Conservation (phyloP, 768 basidiomycete species). For the Coprinellus aureogranulatus region DNA sequence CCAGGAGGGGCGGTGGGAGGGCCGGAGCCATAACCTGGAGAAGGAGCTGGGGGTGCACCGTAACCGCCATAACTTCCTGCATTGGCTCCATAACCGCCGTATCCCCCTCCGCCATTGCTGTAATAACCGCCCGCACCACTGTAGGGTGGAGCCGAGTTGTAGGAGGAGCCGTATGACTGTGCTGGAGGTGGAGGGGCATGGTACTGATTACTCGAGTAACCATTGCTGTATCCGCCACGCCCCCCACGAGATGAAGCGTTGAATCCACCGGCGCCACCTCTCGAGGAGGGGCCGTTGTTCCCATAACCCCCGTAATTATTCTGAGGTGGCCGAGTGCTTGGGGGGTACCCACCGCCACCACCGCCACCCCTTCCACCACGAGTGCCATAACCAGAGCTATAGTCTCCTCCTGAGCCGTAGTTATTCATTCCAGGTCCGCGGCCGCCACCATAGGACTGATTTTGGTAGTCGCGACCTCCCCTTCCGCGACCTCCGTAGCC, state of each 20-base stretch:
- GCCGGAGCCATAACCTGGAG: not conserved
- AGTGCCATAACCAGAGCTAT: slow-evolving; percentile 15
- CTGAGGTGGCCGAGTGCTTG: slow-evolving; percentile 22
- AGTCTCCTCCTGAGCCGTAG: not conserved
- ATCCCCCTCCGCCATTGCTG: slow-evolving; percentile 20
- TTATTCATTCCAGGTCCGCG: slow-evolving; percentile 16
- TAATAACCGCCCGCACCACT: slow-evolving; percentile 28
- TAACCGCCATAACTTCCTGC: slow-evolving; percentile 32
- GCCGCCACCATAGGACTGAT: slow-evolving; percentile 5
- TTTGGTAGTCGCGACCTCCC: slow-evolving; percentile 15
- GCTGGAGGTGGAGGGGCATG: slow-evolving; percentile 20
- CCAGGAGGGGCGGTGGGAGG: not conserved
- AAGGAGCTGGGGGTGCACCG: slow-evolving; percentile 7
- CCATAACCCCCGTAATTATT: slow-evolving; percentile 29
- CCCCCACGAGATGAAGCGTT: not conserved
- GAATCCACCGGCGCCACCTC: slow-evolving; percentile 21
- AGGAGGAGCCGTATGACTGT: not conserved
- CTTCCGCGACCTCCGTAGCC: slow-evolving; percentile 25
- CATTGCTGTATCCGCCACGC: slow-evolving; percentile 14
- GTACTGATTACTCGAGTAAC: slow-evolving; percentile 11
- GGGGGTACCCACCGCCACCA: slow-evolving; percentile 19
- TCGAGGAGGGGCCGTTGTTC: slow-evolving; percentile 22
- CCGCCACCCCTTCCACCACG: slow-evolving; percentile 25
- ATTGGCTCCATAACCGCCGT: not conserved
- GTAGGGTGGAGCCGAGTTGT: not conserved